Conservation (phyloP, 2,329 filamentous ascomycete genomes). For the Chrysosporium queenslandicum region DNA sequence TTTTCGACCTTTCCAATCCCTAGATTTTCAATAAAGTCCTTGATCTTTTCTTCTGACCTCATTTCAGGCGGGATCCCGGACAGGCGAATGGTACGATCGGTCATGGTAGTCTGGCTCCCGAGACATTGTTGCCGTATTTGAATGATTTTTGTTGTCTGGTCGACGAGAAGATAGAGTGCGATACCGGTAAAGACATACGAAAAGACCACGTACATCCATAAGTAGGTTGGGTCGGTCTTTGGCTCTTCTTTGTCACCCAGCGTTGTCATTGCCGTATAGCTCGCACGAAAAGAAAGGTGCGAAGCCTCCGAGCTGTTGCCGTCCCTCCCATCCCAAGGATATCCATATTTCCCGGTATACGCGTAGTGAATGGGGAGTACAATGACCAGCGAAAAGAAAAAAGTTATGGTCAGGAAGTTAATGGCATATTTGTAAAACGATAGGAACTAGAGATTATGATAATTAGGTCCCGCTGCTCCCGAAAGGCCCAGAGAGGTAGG, state of each 20-base stretch:
- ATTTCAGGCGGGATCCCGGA: constrained; percentile 76
- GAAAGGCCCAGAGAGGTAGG: background rate
- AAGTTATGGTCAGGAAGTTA: constrained; percentile 66
- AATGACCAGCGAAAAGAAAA: constrained; percentile 70
- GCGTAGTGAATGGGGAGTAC: constrained; percentile 76
- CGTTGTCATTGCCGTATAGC: constrained; percentile 17
- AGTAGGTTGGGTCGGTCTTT: constrained; percentile 44
- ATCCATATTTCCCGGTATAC: constrained; percentile 42
- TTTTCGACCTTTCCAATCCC: constrained; percentile 83
- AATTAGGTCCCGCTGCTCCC: constrained; percentile 9
- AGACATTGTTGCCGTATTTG: constrained; percentile 80
- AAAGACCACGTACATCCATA: constrained; percentile 93
- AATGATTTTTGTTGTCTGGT: constrained; percentile 76
- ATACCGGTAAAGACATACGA: constrained; percentile 83
- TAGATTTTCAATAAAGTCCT: constrained; percentile 74
- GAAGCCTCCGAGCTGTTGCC: constrained; percentile 27
- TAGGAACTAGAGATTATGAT: constrained; percentile 51
- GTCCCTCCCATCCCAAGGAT: constrained; percentile 26
- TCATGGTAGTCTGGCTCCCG: constrained; percentile 87
- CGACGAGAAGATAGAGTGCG: constrained; percentile 71
- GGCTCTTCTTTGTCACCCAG: constrained; percentile 16
- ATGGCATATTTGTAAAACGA: constrained; percentile 94
- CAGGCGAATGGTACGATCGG: constrained; percentile 83
- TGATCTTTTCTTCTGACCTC: constrained; percentile 71
- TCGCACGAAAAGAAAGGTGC: constrained; percentile 23